phyloP scores from a whole-genome alignment of 495 filamentous ascomycete genomes.

The Penicillium cosmopolitanum region DNA sequence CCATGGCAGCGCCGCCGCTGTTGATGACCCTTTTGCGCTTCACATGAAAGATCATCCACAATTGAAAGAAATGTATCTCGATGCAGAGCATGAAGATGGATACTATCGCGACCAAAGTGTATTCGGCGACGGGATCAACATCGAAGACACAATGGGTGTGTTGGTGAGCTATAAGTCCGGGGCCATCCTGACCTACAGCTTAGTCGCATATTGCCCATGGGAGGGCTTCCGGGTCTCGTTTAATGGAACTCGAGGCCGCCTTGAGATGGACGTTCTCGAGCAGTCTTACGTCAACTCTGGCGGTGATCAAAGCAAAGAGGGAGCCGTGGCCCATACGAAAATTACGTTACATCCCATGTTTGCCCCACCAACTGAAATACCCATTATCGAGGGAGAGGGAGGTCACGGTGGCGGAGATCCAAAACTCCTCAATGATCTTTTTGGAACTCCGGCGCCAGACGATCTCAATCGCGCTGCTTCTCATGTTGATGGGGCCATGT shows the following conservation, averaged over 20 bases:
- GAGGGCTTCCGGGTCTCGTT: slow-evolving; percentile 40
- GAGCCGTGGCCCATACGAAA: slow-evolving; percentile 45
- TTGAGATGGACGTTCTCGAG: slow-evolving; percentile 41
- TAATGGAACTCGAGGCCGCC: slow-evolving; percentile 34
- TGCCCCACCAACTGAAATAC: slow-evolving; percentile 32
- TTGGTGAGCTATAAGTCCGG: slow-evolving; percentile 53
- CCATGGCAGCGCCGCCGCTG: slow-evolving; percentile 29
- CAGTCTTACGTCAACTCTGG: slow-evolving; percentile 40
- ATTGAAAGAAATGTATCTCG: slow-evolving; percentile 58
- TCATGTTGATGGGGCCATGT: slow-evolving; percentile 58
- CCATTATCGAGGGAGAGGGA: slow-evolving; percentile 27
- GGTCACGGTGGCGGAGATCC: slow-evolving; percentile 42
- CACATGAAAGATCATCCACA: slow-evolving; percentile 51
- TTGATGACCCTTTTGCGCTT: slow-evolving; percentile 50
- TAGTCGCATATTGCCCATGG: slow-evolving; percentile 39
- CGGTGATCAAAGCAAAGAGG: slow-evolving; percentile 36
- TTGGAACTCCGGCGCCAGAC: slow-evolving; percentile 28
- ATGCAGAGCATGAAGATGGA: slow-evolving; percentile 62
- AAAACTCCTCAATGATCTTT: slow-evolving; percentile 34
- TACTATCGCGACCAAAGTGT: slow-evolving; percentile 62
- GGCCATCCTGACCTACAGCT: slow-evolving; percentile 37
- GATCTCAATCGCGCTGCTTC: slow-evolving; percentile 31
- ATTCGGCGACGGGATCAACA: slow-evolving; percentile 61
- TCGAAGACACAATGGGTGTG: slow-evolving; percentile 63
- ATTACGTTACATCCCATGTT: slow-evolving; percentile 45